Percentiles rank a stretch among this genome's conserved stretches.
These are phyloP conservation scores for Retiboletus fuscus DNA, from an alignment of 1,284 basidiomycete genomes.

Conservation along the genomic window DNA sequence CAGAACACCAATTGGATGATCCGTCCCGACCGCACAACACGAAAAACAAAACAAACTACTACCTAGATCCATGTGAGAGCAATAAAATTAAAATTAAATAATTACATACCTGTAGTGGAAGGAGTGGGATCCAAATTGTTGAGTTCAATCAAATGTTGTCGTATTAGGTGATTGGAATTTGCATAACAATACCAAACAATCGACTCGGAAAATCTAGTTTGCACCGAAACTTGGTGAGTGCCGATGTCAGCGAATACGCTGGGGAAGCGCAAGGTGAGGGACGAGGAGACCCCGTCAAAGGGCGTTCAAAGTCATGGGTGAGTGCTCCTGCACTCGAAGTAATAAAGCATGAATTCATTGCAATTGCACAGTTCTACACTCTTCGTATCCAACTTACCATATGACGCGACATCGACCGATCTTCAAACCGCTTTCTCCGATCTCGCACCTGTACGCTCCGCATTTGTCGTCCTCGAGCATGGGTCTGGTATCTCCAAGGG, in stretches of 20 bases:
- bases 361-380: slow-evolving; percentile 66
- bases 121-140: too few relatives aligned
- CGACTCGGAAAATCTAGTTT: too few relatives aligned
- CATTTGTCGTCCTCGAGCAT: slow-evolving; percentile 91
- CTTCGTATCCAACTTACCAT: slow-evolving; percentile 89
- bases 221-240: not conserved
- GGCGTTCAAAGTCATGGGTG: slow-evolving; percentile 39
- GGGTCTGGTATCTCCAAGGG: slow-evolving; percentile 90
- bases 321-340: slow-evolving; percentile 2
- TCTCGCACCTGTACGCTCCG: slow-evolving; percentile 92
- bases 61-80: not conserved
- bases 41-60: not conserved
- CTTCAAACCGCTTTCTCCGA: slow-evolving; percentile 94
- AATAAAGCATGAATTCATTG: not conserved
- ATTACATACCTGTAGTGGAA: not conserved
- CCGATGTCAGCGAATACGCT: slow-evolving; percentile 47
- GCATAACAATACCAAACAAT: too few relatives aligned
- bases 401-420: slow-evolving; percentile 90
- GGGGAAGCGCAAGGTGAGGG: slow-evolving; percentile 67
- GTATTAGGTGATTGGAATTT: too few relatives aligned
- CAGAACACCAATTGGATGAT: too few relatives aligned
- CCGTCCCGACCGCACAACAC: not conserved
- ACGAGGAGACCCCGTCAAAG: slow-evolving; percentile 47
- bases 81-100: too few relatives aligned
- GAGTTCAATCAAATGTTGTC: too few relatives aligned